Percentiles rank a stretch among this genome's conserved stretches.
Evolutionary conservation across 352 stramenopile species (phyloP).

Genomic region (Pythium folliculosum): DNA sequence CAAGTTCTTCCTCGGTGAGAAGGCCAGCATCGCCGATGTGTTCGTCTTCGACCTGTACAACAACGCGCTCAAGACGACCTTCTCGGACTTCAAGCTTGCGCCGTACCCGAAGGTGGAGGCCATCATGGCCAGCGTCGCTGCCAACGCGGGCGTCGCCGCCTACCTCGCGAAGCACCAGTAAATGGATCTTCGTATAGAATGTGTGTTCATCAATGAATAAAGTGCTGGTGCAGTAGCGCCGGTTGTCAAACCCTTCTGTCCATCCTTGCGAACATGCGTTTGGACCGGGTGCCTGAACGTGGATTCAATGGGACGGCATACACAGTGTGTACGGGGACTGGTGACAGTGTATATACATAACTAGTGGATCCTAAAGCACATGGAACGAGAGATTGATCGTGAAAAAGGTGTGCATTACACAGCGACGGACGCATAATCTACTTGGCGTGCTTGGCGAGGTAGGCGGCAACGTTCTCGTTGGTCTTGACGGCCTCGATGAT

Average conservation of each 20-base stretch:
- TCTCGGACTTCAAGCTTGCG: conserved; percentile 35
- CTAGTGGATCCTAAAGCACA: background rate
- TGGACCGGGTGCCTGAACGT: too few relatives aligned
- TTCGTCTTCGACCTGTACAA: conserved; percentile 50
- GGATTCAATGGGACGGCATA: too few relatives aligned
- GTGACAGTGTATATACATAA: too few relatives aligned
- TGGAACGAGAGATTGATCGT: background rate
- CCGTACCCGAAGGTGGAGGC: conserved; percentile 48
- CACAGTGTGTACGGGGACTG: too few relatives aligned
- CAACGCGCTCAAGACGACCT: conserved; percentile 40
- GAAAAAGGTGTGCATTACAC: background rate
- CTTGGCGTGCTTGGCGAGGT: conserved; percentile 31
- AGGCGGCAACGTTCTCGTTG: conserved; percentile 30
- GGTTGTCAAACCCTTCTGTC: too few relatives aligned
- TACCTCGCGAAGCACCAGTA: conserved; percentile 39
- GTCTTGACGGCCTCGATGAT: conserved; percentile 29
- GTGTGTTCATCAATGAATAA: background rate
- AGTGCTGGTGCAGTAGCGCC: background rate
- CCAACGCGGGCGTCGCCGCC: conserved; percentile 37
- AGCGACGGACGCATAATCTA: background rate
- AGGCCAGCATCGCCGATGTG: conserved; percentile 50
- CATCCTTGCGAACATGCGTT: too few relatives aligned
- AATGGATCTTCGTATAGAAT: background rate
- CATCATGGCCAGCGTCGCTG: conserved; percentile 37
- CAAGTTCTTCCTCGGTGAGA: conserved; percentile 52